phyloP scores from a whole-genome alignment of 176 grass and related monocot genomes.

The Triticum turgidum region DNA sequence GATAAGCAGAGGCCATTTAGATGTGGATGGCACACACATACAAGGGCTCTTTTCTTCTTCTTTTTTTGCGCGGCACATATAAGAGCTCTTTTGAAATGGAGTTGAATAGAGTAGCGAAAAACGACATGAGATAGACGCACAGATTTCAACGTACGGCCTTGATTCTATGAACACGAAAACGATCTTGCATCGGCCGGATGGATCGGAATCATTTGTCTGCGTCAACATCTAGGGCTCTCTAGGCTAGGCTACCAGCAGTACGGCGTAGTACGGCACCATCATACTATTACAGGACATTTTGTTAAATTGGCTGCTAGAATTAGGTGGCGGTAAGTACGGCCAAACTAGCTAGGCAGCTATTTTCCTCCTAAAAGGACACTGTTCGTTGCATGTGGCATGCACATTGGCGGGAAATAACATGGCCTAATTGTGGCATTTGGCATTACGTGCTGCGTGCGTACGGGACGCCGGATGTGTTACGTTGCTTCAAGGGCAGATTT shows the following conservation, averaged over 20 bases:
- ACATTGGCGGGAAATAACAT: not conserved
- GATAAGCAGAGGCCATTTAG: not conserved
- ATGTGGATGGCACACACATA: not conserved
- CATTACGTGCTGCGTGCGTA: not conserved
- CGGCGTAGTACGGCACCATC: not conserved
- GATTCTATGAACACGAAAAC: not conserved
- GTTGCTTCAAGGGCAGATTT: not conserved
- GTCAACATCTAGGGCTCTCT: not conserved
- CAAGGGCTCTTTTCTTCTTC: too few relatives aligned
- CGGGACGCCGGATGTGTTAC: not conserved
- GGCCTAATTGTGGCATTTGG: not conserved
- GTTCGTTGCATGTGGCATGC: not conserved
- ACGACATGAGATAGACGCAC: not conserved
- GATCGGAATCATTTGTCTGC: not conserved
- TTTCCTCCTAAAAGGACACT: not conserved
- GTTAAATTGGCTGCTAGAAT: not conserved
- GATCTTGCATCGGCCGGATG: not conserved
- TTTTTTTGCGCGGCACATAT: too few relatives aligned
- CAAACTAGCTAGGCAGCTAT: not conserved
- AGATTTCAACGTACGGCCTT: too few relatives aligned
- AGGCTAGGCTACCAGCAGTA: not conserved
- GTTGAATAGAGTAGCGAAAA: not conserved
- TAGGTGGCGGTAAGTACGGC: not conserved
- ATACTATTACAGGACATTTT: slow-evolving; percentile 14
- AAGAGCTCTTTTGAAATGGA: too few relatives aligned